phyloP scores from a whole-genome alignment of 495 filamentous ascomycete genomes.

The Podospora fimiseda region DNA sequence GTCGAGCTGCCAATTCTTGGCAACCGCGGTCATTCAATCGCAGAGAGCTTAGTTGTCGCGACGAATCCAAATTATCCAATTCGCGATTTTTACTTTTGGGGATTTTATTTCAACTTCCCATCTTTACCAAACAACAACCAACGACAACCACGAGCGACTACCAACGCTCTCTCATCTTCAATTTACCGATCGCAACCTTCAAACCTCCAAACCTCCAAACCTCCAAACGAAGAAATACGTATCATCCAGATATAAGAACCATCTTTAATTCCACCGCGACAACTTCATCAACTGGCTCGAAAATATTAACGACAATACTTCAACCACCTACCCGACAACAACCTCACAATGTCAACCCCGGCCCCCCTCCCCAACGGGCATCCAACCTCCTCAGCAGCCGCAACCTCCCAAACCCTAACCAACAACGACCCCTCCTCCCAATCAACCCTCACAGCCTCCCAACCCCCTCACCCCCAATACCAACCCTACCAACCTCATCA shows the following conservation, averaged over 20 bases:
- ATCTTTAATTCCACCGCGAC: no score
- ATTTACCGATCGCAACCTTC: no score
- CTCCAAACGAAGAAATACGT: no score
- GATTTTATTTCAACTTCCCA: no score
- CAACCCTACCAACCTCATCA: not conserved
- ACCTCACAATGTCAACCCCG: no score
- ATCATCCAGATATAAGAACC: no score
- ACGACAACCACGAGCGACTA: not conserved
- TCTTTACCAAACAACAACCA: no score
- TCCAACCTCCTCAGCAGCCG: slow-evolving; percentile 21
- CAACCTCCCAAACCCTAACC: slow-evolving; percentile 27
- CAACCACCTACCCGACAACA: not conserved
- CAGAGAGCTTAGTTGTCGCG: not conserved
- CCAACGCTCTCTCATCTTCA: not conserved
- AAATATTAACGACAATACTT: no score
- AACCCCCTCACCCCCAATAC: slow-evolving; percentile 8
- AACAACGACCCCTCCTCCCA: slow-evolving; percentile 32
- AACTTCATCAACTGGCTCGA: no score
- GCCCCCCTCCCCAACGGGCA: not conserved
- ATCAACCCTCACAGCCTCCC: slow-evolving; percentile 13
- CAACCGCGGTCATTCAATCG: not conserved
- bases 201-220: no score
- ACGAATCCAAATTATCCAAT: no score
- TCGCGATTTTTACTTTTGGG: no score
- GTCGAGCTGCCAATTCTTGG: not conserved